Percentiles rank a stretch among this genome's conserved stretches.
Conservation (phyloP, 805 yeast genomes). For the Komagataella pseudopastoris region DNA sequence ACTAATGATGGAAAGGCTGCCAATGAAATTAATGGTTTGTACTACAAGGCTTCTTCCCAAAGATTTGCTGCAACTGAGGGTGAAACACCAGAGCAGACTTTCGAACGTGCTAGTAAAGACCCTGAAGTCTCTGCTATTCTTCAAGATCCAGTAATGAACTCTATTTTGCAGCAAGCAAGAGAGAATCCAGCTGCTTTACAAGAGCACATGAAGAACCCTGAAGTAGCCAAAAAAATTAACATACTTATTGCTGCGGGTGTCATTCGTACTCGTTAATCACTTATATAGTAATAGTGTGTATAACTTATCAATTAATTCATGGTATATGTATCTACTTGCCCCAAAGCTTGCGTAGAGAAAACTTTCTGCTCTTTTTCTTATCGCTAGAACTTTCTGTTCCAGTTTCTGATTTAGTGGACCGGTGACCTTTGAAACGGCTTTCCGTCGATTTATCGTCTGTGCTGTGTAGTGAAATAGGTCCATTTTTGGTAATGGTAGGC, state of each 20-base stretch:
- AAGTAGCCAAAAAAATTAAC: slow-evolving; percentile 75
- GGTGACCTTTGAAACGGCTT: background rate
- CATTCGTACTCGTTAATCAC: slow-evolving; percentile 63
- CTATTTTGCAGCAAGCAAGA: slow-evolving; percentile 86
- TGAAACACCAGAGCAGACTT: slow-evolving; percentile 89
- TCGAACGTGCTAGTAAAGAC: slow-evolving; percentile 80
- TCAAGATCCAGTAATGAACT: slow-evolving; percentile 94
- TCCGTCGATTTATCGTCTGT: background rate
- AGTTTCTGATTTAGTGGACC: background rate
- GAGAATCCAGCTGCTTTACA: slow-evolving; percentile 93
- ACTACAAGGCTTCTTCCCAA: slow-evolving; percentile 60
- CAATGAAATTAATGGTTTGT: slow-evolving; percentile 72
- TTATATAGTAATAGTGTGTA: background rate
- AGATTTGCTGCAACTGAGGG: slow-evolving; percentile 76
- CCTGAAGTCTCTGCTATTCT: slow-evolving; percentile 88
- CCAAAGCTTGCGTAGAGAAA: background rate
- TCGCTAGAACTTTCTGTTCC: background rate
- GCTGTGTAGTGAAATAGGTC: background rate
- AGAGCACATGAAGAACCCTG: slow-evolving; percentile 97
- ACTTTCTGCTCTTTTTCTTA: background rate
- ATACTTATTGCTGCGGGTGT: slow-evolving; percentile 93
- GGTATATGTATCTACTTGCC: background rate
- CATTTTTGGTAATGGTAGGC: background rate
- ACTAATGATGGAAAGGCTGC: slow-evolving; percentile 42
- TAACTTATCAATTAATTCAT: background rate